phyloP scores from a whole-genome alignment of 345 rosid genomes.

The Rhodamnia argentea region DNA sequence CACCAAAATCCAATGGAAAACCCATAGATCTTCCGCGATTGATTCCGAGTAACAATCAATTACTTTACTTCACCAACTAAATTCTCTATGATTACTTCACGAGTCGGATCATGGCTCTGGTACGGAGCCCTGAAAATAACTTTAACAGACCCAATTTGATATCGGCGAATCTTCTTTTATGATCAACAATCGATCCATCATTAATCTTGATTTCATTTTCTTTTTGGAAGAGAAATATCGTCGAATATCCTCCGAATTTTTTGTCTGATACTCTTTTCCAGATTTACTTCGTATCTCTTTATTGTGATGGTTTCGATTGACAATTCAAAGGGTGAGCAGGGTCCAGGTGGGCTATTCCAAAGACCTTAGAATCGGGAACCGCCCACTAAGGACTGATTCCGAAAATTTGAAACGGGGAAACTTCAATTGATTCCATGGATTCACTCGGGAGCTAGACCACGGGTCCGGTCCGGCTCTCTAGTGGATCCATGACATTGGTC shows the following conservation, averaged over 20 bases:
- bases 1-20: not conserved
- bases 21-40: not conserved
- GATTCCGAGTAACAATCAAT: not conserved
- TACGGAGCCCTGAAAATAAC: not conserved
- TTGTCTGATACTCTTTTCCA: not conserved
- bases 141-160: not conserved
- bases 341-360: fast-evolving
- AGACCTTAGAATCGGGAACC: fast-evolving
- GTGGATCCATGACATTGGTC: too few species aligned
- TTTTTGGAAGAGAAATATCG: not conserved
- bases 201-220: not conserved
- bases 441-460: too few species aligned
- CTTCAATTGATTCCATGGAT: fast-evolving
- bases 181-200: not conserved
- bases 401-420: not conserved
- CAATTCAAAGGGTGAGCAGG: too few species aligned
- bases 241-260: not conserved
- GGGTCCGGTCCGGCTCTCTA: fast-evolving
- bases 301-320: too few species aligned
- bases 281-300: too few species aligned
- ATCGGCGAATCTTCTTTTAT: not conserved
- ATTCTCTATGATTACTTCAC: not conserved
- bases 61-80: not conserved
- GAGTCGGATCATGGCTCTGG: not conserved
- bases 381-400: not conserved